phyloP scores from a whole-genome alignment of 345 rosid genomes.

The Gossypium arboreum region DNA sequence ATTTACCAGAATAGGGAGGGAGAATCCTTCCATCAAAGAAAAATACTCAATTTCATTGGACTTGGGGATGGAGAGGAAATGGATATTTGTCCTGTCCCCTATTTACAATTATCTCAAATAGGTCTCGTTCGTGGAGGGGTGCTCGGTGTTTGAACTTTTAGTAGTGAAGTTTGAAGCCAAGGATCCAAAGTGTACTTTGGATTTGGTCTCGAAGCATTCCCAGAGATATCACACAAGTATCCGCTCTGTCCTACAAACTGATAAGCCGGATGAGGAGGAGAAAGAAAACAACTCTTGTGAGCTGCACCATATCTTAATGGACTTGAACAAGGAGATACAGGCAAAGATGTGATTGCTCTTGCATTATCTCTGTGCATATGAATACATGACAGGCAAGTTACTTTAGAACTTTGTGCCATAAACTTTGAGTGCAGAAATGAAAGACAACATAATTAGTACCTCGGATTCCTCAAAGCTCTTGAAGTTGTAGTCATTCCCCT shows the following conservation, averaged over 20 bases:
- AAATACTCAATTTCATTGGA: not conserved
- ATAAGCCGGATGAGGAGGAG: conserved; percentile 76
- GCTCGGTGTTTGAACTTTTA: conserved; percentile 43
- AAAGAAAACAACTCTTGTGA: conserved; percentile 59
- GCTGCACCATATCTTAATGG: conserved; percentile 67
- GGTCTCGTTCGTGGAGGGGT: conserved; percentile 56
- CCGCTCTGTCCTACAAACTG: conserved; percentile 44
- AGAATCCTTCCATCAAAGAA: not conserved
- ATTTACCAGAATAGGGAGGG: no score
- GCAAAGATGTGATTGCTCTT: conserved; percentile 70
- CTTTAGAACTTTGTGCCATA: not conserved
- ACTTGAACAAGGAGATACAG: conserved; percentile 89
- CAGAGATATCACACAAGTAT: conserved; percentile 45
- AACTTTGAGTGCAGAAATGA: not conserved
- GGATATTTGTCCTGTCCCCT: conserved; percentile 7
- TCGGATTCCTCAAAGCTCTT: conserved; percentile 47
- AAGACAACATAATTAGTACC: conserved; percentile 35
- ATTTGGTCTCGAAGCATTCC: conserved; percentile 41
- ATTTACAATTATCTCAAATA: conserved; percentile 39
- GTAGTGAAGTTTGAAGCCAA: conserved; percentile 36
- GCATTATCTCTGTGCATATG: conserved; percentile 52
- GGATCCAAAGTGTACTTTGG: conserved; percentile 33
- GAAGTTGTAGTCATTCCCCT: conserved; percentile 35
- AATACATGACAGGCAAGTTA: conserved; percentile 8
- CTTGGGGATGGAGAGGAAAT: conserved; percentile 6